Evolutionary conservation across 73 alveolate genomes (phyloP).

Genomic region (Paramecium pentaurelia): DNA sequence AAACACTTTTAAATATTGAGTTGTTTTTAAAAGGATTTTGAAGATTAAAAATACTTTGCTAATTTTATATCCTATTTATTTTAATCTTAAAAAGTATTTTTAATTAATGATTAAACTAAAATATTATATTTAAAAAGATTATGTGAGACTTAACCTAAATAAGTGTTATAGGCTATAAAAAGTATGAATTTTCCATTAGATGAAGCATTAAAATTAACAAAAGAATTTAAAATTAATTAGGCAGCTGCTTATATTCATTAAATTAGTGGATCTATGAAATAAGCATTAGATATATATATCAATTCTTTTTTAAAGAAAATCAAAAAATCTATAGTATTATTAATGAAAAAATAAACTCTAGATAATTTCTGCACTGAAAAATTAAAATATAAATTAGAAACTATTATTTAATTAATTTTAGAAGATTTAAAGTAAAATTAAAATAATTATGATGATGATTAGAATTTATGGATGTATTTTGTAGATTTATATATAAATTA

Average conservation of each 20-base stretch:
- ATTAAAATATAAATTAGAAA: not conserved
- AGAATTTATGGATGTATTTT: not conserved
- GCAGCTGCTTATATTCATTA: conserved; percentile 40
- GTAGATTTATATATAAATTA: not conserved
- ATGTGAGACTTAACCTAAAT: conserved; percentile 10
- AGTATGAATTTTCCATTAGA: conserved; percentile 28
- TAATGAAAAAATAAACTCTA: not conserved
- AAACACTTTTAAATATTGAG: conserved; percentile 3
- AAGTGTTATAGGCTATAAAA: not conserved
- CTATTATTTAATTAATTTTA: not conserved
- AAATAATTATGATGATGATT: not conserved
- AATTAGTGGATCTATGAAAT: not conserved
- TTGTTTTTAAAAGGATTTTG: not conserved
- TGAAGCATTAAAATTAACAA: conserved; percentile 13
- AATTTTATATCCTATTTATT: not conserved
- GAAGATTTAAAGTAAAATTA: not conserved
- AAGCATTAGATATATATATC: not conserved
- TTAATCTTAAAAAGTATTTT: not conserved
- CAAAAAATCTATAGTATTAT: not conserved
- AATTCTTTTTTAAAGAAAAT: not conserved
- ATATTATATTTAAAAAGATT: not conserved
- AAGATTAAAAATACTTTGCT: not conserved
- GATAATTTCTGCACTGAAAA: not conserved
- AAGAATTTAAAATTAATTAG: not conserved
- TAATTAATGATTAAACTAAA: conserved; percentile 20